Conservation (phyloP, 176 grass and related monocot genomes). For the Poa pratensis region DNA sequence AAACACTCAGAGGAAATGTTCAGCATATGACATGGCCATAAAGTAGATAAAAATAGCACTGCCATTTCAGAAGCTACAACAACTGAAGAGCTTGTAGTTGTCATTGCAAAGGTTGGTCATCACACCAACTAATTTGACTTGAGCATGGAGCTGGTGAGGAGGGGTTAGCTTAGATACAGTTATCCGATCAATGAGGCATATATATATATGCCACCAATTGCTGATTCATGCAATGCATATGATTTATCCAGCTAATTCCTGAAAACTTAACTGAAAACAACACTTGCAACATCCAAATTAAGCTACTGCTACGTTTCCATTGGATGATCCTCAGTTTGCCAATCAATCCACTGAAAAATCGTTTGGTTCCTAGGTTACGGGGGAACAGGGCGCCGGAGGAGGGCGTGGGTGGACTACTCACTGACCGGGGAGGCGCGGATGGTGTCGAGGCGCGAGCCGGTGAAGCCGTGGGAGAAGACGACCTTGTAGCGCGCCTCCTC, state of each 20-base stretch:
- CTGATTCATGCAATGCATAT: background rate
- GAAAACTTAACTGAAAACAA: background rate
- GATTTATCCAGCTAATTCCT: background rate
- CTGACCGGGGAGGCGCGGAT: slow-evolving; percentile 60
- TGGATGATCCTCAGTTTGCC: background rate
- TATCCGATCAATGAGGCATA: background rate
- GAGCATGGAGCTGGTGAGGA: background rate
- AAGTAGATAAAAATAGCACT: background rate
- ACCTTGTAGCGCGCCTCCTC: slow-evolving; percentile 67
- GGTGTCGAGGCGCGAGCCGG: slow-evolving; percentile 54
- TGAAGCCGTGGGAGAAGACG: slow-evolving; percentile 80
- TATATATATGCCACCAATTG: too few relatives aligned
- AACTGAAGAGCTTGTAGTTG: background rate
- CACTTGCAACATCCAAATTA: too few relatives aligned
- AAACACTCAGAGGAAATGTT: background rate
- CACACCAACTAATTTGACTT: background rate
- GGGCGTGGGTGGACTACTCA: background rate
- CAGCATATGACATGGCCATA: background rate
- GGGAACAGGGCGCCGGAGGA: background rate
- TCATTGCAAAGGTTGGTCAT: background rate
- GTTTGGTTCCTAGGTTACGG: background rate
- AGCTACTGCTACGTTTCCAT: background rate
- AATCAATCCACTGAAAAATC: background rate
- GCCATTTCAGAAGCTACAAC: background rate
- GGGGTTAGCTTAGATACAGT: background rate